These are phyloP conservation scores for Candida ortonii DNA, from an alignment of 805 yeast genomes.

Conservation along the genomic window DNA sequence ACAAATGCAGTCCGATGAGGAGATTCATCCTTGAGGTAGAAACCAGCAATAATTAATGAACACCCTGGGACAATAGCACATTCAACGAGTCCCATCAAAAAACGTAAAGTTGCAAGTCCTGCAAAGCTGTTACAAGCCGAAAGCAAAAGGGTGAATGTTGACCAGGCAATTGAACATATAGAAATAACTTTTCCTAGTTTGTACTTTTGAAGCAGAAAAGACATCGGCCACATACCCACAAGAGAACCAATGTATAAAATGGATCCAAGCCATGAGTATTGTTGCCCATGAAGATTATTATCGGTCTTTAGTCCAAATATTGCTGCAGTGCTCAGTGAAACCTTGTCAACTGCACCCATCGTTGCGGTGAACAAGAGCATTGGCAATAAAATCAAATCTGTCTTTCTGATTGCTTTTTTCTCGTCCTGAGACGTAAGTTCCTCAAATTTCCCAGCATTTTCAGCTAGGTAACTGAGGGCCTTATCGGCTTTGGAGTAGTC, in stretches of 20 bases:
- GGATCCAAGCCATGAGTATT: constrained; percentile 50
- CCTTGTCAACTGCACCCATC: constrained; percentile 24
- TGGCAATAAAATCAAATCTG: constrained; percentile 22
- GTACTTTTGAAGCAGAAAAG: constrained; percentile 40
- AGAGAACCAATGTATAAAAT: constrained; percentile 49
- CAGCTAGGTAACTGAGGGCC: constrained; percentile 8
- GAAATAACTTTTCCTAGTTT: constrained; percentile 39
- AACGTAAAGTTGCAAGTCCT: constrained; percentile 43
- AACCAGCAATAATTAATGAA: constrained; percentile 50
- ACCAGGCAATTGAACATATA: constrained; percentile 40
- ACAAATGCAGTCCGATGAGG: constrained; percentile 43
- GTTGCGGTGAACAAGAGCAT: constrained; percentile 19
- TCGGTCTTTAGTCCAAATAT: constrained; percentile 47
- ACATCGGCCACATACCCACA: constrained; percentile 41
- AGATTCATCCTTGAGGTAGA: constrained; percentile 47
- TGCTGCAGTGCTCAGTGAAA: constrained; percentile 27
- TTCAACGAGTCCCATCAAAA: constrained; percentile 50
- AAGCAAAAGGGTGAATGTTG: constrained; percentile 40
- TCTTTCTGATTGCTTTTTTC: constrained; percentile 16
- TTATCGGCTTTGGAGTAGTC: constrained; percentile 11
- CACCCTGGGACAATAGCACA: constrained; percentile 53
- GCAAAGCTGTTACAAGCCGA: constrained; percentile 42
- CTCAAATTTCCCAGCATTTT: constrained; percentile 18
- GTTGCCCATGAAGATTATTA: constrained; percentile 41
- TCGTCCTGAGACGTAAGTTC: constrained; percentile 20